Evolutionary conservation across 257 asterid species (phyloP), one percentile per base, ranked within the genome.

Genomic region (Penstemon eatonii): DNA sequence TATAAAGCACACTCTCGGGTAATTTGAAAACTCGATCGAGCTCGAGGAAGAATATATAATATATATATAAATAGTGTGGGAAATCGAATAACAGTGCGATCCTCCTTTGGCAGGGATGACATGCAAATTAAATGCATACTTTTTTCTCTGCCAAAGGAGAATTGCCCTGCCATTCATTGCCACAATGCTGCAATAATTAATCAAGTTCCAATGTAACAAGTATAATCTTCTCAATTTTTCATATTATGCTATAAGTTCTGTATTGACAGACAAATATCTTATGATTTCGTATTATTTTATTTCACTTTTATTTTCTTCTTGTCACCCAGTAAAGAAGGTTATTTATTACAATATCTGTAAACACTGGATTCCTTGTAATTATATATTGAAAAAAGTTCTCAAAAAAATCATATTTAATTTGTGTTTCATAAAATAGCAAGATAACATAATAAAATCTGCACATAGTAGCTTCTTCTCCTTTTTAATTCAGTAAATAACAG

Each of bases 141-240:
- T 65, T 60, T 64, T 66, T 63, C 79, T 78, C 71, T 75, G 91
- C 96, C 91, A 86, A 86, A 85, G 90, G 90, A 89, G 96, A 89
- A 83, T 86, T 89, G 90, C 86, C 91, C 90, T 79, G 91, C 81
- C 53, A 83, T 85, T 84, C 76, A 60, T 55, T 66, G 25, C 54
- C 54, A 49, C 8, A 49, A 49, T 25, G 33, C 33, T 25, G 33
- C 33, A 25, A 25, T 25, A 25, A 25, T 25, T 25, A 25, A 25
- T 25, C 33, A 25, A 25, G 33, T 25, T 25, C 33, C 33, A 25
- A 25, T 1, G 33, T 25, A 25, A 25, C 2, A 25, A 25, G 3
- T 25, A 25, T 25, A 2, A 25, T 25, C 33, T 25, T 25, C 33
- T 25, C 33, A 25, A 25, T 25, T 25, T 25, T 25, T 25, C 33